Conservation (phyloP, 2,329 filamentous ascomycete genomes). For the Diatrype stigma region DNA sequence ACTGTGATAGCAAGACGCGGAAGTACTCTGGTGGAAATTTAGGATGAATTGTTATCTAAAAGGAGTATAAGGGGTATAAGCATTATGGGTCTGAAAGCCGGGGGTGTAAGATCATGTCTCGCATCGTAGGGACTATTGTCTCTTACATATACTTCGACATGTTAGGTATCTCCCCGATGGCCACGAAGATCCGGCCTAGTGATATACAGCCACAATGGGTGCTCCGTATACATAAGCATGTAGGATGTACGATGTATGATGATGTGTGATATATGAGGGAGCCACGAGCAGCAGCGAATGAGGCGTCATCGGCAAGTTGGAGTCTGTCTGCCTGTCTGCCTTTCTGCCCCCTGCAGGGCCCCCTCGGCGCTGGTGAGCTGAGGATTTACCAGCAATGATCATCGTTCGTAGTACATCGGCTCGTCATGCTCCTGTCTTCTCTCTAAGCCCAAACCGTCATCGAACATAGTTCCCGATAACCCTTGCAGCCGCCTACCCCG, state of each 20-base stretch:
- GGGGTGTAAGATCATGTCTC: background rate
- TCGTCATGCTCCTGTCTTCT: background rate
- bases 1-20: background rate
- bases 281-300: background rate
- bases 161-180: background rate
- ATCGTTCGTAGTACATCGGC: background rate
- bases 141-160: background rate
- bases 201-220: background rate
- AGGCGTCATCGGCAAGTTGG: background rate
- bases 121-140: background rate
- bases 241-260: too few species aligned
- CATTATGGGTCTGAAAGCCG: background rate
- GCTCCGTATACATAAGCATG: background rate
- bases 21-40: background rate
- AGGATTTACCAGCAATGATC: background rate
- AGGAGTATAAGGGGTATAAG: too few species aligned
- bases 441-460: background rate
- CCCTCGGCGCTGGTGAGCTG: background rate
- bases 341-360: background rate
- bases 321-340: background rate
- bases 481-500: background rate
- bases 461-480: background rate
- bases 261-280: background rate
- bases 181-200: background rate
- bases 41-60: background rate